Evolutionary conservation across 169 alveolate species (phyloP).

Genomic region (Eimeria necatrix): DNA sequence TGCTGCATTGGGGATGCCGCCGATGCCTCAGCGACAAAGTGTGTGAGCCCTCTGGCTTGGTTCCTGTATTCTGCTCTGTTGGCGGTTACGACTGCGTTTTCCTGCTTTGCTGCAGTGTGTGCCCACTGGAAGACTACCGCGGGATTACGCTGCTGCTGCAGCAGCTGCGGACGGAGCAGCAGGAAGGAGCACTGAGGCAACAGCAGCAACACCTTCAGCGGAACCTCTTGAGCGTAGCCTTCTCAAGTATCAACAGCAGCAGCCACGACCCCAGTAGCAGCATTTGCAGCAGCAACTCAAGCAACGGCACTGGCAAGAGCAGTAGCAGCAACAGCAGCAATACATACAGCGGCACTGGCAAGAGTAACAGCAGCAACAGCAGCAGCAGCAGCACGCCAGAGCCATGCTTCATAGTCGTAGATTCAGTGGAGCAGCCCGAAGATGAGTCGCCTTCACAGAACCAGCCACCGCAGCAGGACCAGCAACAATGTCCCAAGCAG

Average conservation of each 20-base stretch:
- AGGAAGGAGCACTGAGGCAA: conserved; percentile 52
- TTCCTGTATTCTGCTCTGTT: not conserved
- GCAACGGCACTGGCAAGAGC: not conserved
- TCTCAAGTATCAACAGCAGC: conserved; percentile 25
- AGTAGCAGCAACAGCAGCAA: not conserved
- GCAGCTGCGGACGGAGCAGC: conserved; percentile 73
- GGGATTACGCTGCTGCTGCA: conserved; percentile 66
- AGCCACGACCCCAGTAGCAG: not conserved
- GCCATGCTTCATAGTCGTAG: not conserved
- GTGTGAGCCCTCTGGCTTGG: no score
- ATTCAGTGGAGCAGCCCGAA: not conserved
- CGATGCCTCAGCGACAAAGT: not conserved
- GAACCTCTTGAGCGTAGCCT: not conserved
- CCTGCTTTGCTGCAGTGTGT: conserved; percentile 44
- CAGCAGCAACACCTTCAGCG: conserved; percentile 59
- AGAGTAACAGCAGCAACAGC: not conserved
- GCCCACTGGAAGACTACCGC: conserved; percentile 62
- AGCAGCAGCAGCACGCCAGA: conserved; percentile 31
- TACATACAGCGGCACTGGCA: not conserved
- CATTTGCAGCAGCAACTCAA: not conserved
- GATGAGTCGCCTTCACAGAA: not conserved
- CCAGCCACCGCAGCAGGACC: conserved; percentile 40
- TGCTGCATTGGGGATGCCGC: not conserved
- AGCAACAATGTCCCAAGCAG: not conserved
- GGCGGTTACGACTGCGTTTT: not conserved